Base-by-base conservation (phyloP, 371 early-diverging fungal species). In the Mortierella sp. region DNA sequence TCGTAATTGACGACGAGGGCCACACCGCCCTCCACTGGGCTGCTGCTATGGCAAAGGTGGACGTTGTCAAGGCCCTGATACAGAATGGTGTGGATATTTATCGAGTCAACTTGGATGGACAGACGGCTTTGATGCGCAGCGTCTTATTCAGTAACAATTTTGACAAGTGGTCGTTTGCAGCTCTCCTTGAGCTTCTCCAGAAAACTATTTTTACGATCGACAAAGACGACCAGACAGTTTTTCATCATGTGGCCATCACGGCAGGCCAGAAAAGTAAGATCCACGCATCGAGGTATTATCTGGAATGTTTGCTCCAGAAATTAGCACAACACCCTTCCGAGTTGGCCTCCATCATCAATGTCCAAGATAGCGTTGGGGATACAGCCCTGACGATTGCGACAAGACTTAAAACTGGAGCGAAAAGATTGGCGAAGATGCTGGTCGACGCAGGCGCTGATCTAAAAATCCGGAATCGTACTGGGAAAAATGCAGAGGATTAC, bases 21-120 rank as follows among this genome's bases (percentile, higher is more conserved):
- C 97, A 99, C 76, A 94, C 97, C 0, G 89, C 97, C n/a, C 85
- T 97, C 10, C 99, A 99, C 73, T 99, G 98, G 98, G 97, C 98
- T 0, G 95, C 97, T 1, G 96, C 98, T 13, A 89, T 98, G 75
- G 98, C 93, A 0, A 89, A 94, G 32, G 86, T 95, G 28, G 85
- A 91, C 32, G 87, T 96, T 4, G 89, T 97, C 45, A 87, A 90
- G 55, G 69, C 93, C 11, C 82, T 98, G 40, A 73, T 98, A 3
- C 86, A 89, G 28, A 89, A 90, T 41, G 94, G 94, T 0, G 96
- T 95, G 3, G 93, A 96, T 72, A 83, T 90, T 0, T 87, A 87
- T 58, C 81, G 88, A 24, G 87, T 91, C n/a, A 98, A 98, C 78
- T 87, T 89, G 66, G 87, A 87, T 32, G 97, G 98, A 4, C 96